These are phyloP conservation scores for Umbellularia californica DNA, from an alignment of 164 flowering plant genomes.

Conservation along the genomic window DNA sequence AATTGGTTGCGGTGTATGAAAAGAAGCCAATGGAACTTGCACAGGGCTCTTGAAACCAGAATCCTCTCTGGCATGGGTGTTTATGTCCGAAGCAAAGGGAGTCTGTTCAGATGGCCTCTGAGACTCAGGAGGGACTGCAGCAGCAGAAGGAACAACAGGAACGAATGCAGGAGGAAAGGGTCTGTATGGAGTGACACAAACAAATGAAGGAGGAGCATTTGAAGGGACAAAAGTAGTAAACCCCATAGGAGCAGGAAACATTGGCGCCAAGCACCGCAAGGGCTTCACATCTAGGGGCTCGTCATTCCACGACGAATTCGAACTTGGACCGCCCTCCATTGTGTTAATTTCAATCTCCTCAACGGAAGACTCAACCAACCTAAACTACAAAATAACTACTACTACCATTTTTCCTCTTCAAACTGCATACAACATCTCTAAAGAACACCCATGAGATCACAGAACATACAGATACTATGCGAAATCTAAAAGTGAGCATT, in stretches of 20 bases:
- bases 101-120: conserved; percentile 24
- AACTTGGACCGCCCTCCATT: conserved; percentile 8
- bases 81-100: conserved; percentile 15
- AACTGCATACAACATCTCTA: background rate
- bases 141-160: conserved; percentile 32
- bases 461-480: background rate
- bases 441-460: background rate
- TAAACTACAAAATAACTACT: background rate
- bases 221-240: conserved; percentile 21
- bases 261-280: conserved; percentile 53
- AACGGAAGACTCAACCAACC: background rate
- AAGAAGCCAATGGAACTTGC: conserved; percentile 15
- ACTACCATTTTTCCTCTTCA: background rate
- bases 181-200: conserved; percentile 42
- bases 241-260: conserved; percentile 48
- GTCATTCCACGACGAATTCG: conserved; percentile 17
- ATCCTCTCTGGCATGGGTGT: conserved; percentile 10
- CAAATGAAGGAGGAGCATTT: conserved; percentile 42
- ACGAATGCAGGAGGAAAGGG: conserved; percentile 49
- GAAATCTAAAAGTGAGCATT: background rate
- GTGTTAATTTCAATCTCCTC: background rate
- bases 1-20: conserved; percentile 22
- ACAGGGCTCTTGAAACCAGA: conserved; percentile 8
- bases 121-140: conserved; percentile 18
- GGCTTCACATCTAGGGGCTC: conserved; percentile 74